A percentile compares a stretch with the other conserved stretches of the same genome.
Conservation (phyloP, 768 basidiomycete species). For the Hypholoma fasciculare region DNA sequence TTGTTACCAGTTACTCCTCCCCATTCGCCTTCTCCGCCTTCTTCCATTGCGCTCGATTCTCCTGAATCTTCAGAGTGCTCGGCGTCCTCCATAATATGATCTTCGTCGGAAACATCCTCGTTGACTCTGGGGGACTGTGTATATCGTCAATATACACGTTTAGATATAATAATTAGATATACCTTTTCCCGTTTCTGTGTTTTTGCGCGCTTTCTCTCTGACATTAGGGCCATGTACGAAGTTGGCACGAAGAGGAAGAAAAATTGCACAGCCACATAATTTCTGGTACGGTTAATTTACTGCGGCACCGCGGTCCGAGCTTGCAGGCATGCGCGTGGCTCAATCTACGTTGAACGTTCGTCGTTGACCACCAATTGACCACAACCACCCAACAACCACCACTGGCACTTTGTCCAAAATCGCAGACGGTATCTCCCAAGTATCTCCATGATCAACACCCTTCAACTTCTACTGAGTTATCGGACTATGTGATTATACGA, state of each 20-base stretch:
- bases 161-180: background rate
- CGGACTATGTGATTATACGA: background rate
- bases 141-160: background rate
- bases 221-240: slow-evolving; percentile 24
- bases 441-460: too few species aligned
- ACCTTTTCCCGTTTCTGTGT: slow-evolving; percentile 23
- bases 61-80: slow-evolving; percentile 12
- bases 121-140: slow-evolving; percentile 4
- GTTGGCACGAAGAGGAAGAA: slow-evolving; percentile 15
- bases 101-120: slow-evolving; percentile 3
- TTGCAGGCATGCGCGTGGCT: too few species aligned
- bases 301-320: background rate
- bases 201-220: slow-evolving; percentile 29
- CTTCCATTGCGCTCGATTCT: slow-evolving; percentile 12
- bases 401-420: too few species aligned
- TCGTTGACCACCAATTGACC: too few species aligned
- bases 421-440: too few species aligned
- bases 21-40: slow-evolving; percentile 27
- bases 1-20: slow-evolving; percentile 18
- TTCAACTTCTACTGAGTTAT: too few species aligned
- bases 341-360: too few species aligned
- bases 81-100: slow-evolving; percentile 9
- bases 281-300: background rate
- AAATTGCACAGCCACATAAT: slow-evolving; percentile 34
- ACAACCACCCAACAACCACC: too few species aligned